phyloP scores from a whole-genome alignment of 495 filamentous ascomycete species.

The Penicillium bialowiezense region DNA sequence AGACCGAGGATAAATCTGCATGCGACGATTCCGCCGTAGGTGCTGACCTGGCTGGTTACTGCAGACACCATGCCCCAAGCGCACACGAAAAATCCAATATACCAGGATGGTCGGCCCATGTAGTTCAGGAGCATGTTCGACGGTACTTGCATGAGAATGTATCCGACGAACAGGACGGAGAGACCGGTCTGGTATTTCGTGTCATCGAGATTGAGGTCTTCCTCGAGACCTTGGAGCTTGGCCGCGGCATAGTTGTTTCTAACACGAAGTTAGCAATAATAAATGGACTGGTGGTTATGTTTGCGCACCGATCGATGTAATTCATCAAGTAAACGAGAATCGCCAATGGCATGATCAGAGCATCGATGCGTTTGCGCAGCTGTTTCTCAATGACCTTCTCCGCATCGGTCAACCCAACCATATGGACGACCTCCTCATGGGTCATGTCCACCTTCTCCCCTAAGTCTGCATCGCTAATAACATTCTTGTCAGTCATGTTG shows the following conservation, averaged over 20 bases:
- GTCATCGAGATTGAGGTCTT: slow-evolving; percentile 38
- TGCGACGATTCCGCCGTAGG: slow-evolving; percentile 51
- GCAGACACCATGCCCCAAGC: slow-evolving; percentile 54
- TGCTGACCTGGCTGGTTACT: slow-evolving; percentile 50
- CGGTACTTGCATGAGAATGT: slow-evolving; percentile 55
- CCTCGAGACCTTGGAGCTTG: slow-evolving; percentile 50
- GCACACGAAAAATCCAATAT: slow-evolving; percentile 49
- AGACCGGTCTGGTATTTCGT: slow-evolving; percentile 48
- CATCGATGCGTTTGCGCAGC: slow-evolving; percentile 48
- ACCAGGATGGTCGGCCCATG: slow-evolving; percentile 47
- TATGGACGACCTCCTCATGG: slow-evolving; percentile 43
- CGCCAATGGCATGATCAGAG: slow-evolving; percentile 53
- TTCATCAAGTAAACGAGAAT: slow-evolving; percentile 58
- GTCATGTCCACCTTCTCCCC: slow-evolving; percentile 36
- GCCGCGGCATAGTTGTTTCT: slow-evolving; percentile 58
- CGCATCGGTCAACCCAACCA: slow-evolving; percentile 40
- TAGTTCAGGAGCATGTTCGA: slow-evolving; percentile 62
- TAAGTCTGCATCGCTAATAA: slow-evolving; percentile 37
- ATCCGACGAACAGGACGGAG: slow-evolving; percentile 53
- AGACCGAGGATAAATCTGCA: slow-evolving; percentile 53
- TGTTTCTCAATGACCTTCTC: slow-evolving; percentile 47
- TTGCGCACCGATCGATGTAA: slow-evolving; percentile 48
- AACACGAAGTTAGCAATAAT: slow-evolving; percentile 5
- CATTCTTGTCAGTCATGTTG: slow-evolving; percentile 18
- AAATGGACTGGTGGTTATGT: background rate